Conservation (phyloP, 768 basidiomycete genomes). For the Trichaptum fuscoviolaceum region DNA sequence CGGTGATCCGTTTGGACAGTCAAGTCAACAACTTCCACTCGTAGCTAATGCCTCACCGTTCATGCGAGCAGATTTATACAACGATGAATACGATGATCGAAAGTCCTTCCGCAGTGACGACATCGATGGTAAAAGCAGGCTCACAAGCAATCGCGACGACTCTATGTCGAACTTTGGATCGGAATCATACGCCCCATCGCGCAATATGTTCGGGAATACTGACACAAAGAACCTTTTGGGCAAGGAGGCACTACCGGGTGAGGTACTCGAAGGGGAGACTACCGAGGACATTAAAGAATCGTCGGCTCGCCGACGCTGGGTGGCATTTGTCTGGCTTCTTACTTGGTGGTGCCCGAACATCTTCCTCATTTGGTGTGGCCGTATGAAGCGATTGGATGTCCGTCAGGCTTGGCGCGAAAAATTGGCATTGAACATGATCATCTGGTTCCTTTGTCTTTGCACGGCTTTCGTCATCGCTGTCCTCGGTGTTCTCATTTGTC, state of each 20-base stretch:
- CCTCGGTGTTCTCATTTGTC: conserved; percentile 86
- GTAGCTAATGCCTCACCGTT: conserved; percentile 80
- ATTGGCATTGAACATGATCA: conserved; percentile 88
- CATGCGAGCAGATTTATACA: conserved; percentile 69
- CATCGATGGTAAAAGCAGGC: conserved; percentile 71
- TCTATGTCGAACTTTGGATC: conserved; percentile 79
- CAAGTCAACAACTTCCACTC: conserved; percentile 74
- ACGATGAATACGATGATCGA: conserved; percentile 74
- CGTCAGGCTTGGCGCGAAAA: conserved; percentile 98
- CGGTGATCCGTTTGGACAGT: conserved; percentile 49
- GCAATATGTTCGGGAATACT: conserved; percentile 91
- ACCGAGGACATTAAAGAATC: conserved; percentile 83
- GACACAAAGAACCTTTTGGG: conserved; percentile 69
- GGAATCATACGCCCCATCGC: conserved; percentile 88
- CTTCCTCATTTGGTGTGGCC: conserved; percentile 63
- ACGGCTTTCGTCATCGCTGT: conserved; percentile 92
- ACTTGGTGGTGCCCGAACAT: conserved; percentile 89
- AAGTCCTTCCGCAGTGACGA: conserved; percentile 73
- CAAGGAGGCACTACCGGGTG: conserved; percentile 81
- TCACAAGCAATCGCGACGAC: conserved; percentile 76
- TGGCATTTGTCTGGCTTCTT: conserved; percentile 77
- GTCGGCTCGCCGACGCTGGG: conserved; percentile 80
- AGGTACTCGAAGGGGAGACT: conserved; percentile 83
- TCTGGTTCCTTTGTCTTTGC: conserved; percentile 89
- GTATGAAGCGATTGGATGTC: conserved; percentile 93